Evolutionary conservation across 768 basidiomycete genomes (phyloP), one percentile per base, ranked within the genome.

Genomic region (Terana coerulea): DNA sequence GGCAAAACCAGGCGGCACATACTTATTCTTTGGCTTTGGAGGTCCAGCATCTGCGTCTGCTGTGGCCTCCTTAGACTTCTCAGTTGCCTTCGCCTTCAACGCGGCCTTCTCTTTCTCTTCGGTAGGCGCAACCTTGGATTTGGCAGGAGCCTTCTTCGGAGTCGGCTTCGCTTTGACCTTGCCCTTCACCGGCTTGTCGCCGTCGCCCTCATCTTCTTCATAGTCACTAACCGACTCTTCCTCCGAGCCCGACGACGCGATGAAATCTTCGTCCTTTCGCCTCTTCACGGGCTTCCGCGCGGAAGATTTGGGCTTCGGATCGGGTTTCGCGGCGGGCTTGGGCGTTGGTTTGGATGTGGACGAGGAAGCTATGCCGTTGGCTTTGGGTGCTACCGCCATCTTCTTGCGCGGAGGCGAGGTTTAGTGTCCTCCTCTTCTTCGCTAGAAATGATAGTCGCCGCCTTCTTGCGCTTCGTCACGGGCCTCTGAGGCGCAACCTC

Each of bases 391-490:
- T 1, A 67, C 56, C 0, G 60, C 47, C 52, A 75, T 76, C 66
- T 76, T 76, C 64, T 67, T 73, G 2, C 72, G 72, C 1, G 75
- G 72, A 0, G 70, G 59, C 14, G 53, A 31, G n/a, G n/a, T 34
- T 53, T 60, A 9, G 52, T 55, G 2, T 58, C 60, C 10, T 63
- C 64, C 12, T 63, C 62, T 17, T 61, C 62, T 36, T 62, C 65
- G 49, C 63, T 64, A 0, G 63, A 63, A 2, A 59, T 44, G 4
- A 67, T 33, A 2, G 56, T 58, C 5, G 54, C 47, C 3, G 59
- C 53, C 34, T 65, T 66, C 54, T 61, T 65, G 30, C 63, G 63
- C 52, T 66, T 66, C n/a, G 11, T n/a, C 31, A 51, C 26, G 15
- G 52, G 19, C 21, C 54, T 52, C 14, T 47, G 35, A 5, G 37